phyloP scores from a whole-genome alignment of 768 basidiomycete species.

The Cubamyces sp. region DNA sequence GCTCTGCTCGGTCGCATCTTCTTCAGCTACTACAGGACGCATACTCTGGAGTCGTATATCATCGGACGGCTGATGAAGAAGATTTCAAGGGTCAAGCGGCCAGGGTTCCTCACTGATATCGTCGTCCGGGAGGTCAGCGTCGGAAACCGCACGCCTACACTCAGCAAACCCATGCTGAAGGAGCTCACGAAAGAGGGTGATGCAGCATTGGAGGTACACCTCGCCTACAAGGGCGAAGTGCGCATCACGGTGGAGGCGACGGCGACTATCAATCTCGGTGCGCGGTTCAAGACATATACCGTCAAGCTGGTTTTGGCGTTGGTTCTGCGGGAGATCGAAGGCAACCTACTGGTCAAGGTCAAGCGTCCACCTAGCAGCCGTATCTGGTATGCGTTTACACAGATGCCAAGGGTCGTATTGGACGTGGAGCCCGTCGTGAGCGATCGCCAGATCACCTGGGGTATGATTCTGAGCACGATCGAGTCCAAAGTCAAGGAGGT shows the following conservation, averaged over 20 bases:
- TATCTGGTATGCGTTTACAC: slow-evolving; percentile 95
- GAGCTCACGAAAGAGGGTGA: slow-evolving; percentile 95
- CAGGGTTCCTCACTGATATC: slow-evolving; percentile 82
- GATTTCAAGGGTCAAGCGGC: slow-evolving; percentile 87
- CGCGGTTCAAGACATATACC: slow-evolving; percentile 84
- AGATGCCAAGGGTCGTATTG: slow-evolving; percentile 84
- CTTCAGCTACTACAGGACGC: slow-evolving; percentile 89
- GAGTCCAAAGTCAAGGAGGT: slow-evolving; percentile 88
- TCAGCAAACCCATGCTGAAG: slow-evolving; percentile 98
- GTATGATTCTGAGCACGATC: slow-evolving; percentile 88
- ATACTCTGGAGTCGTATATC: slow-evolving; percentile 80
- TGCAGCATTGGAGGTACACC: slow-evolving; percentile 83
- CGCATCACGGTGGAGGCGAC: slow-evolving; percentile 90
- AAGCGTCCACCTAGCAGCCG: slow-evolving; percentile 96
- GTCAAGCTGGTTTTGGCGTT: slow-evolving; percentile 90
- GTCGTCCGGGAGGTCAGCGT: slow-evolving; percentile 88
- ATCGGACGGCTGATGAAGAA: slow-evolving; percentile 92
- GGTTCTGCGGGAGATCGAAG: slow-evolving; percentile 87
- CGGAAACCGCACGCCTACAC: slow-evolving; percentile 79
- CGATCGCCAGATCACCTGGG: slow-evolving; percentile 92
- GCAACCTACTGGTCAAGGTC: slow-evolving; percentile 85
- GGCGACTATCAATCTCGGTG: slow-evolving; percentile 82
- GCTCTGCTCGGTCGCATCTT: slow-evolving; percentile 91
- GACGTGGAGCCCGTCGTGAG: slow-evolving; percentile 94
- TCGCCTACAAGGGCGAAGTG: slow-evolving; percentile 85